Conservation (phyloP, 129 eudicot species). For the Flaveria ramosissima region DNA sequence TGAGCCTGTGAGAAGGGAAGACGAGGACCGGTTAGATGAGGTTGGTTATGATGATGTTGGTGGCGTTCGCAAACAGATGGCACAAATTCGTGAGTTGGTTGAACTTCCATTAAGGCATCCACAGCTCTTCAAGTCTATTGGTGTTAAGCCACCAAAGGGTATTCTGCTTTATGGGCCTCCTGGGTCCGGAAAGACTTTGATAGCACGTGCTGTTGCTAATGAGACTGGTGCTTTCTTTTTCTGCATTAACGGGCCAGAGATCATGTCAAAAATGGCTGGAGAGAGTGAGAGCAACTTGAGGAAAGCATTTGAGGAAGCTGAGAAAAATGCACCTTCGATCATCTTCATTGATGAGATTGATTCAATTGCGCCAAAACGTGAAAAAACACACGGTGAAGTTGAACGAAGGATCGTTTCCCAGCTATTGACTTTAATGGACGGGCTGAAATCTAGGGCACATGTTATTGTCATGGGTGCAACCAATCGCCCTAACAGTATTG, state of each 20-base stretch:
- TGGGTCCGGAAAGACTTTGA: conserved; percentile 67
- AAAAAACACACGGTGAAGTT: conserved; percentile 89
- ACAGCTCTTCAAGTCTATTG: conserved; percentile 75
- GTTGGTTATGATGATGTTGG: conserved; percentile 79
- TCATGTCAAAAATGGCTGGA: conserved; percentile 90
- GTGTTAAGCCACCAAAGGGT: conserved; percentile 78
- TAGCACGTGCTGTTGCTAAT: conserved; percentile 72
- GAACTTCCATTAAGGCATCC: conserved; percentile 91
- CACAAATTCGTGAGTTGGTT: conserved; percentile 85
- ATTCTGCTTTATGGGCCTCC: conserved; percentile 79
- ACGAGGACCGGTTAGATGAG: conserved; percentile 65
- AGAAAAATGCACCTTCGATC: conserved; percentile 63
- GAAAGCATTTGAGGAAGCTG: conserved; percentile 76
- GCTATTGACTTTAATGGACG: conserved; percentile 85
- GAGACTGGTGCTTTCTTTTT: conserved; percentile 78
- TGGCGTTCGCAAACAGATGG: conserved; percentile 80
- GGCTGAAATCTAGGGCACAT: conserved; percentile 86
- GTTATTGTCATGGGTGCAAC: conserved; percentile 95
- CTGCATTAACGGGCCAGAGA: conserved; percentile 77
- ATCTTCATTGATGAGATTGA: conserved; percentile 81
- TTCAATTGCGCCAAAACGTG: conserved; percentile 94
- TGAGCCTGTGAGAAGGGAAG: conserved; percentile 69
- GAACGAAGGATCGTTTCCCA: conserved; percentile 94
- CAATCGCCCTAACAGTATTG: conserved; percentile 91
- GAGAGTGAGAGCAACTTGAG: conserved; percentile 77